These are phyloP conservation scores for Dactylis glomerata DNA, from an alignment of 176 grass and related monocot genomes.

Conservation along the genomic window DNA sequence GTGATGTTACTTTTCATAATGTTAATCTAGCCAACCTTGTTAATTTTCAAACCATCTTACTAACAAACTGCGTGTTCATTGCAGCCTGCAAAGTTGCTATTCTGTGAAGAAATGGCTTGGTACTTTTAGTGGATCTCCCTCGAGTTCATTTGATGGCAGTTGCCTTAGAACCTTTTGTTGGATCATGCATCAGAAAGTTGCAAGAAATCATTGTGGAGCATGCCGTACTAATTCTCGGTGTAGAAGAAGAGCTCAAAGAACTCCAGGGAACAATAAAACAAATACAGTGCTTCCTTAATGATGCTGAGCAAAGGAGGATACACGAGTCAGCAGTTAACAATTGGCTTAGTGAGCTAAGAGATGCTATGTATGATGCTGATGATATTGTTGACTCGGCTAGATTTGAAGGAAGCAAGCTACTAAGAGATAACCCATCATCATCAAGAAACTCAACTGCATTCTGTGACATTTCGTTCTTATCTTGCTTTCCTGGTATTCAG, in stretches of 20 bases:
- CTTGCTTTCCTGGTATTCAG: neutral
- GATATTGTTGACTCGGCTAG: constrained; percentile 38
- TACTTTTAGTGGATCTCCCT: too few species aligned
- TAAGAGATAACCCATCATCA: neutral
- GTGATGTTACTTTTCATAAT: too few species aligned
- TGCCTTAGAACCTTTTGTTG: too few species aligned
- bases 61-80: too few species aligned
- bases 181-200: neutral
- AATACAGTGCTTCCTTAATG: constrained; percentile 13
- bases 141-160: too few species aligned
- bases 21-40: too few species aligned
- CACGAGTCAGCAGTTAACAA: neutral
- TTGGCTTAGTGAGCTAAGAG: constrained; percentile 38
- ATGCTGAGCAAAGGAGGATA: constrained; percentile 23
- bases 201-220: constrained; percentile 11
- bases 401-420: constrained; percentile 14
- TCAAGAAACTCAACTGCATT: neutral
- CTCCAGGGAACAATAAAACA: neutral
- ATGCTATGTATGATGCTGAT: constrained; percentile 46
- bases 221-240: constrained; percentile 5
- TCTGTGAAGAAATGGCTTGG: too few species aligned
- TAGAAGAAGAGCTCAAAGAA: constrained; percentile 15
- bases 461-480: neutral
- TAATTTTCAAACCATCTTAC: too few species aligned
- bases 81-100: too few species aligned